Evolutionary conservation across 2,329 filamentous ascomycete species (phyloP), one percentile per base, ranked within the genome.

Genomic region (Colletotrichum musae): DNA sequence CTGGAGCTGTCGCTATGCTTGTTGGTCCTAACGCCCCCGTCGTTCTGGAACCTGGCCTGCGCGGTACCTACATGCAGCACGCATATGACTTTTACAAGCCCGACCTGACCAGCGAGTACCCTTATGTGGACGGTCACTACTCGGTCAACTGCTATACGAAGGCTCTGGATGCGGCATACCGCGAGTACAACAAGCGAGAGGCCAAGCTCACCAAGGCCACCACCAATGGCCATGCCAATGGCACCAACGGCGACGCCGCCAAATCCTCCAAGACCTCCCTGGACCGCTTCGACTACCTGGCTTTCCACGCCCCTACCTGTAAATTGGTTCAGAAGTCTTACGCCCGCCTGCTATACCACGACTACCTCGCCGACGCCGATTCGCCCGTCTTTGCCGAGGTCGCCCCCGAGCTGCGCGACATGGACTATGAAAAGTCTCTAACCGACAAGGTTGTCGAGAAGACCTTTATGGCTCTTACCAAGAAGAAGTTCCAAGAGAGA

Each of bases 31-130:
- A 95, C 78, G 93, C 93, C 60, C 93, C 93, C 64, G 84, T 95
- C 72, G 92, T 91, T 70, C 85, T 92, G 73, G 93, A 95, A 83
- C 89, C 93, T 59, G 93, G 93, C 78, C 89, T 94, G 78, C 91
- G 93, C 77, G 93, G 92, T 78, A 91, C 87, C 76, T 94, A 93
- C 86, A 92, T 95, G 90, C 87, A 91, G 81, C 93, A 95, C 83
- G 91, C 91, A 75, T 96, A 95, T 82, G 93, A 95, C 82, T 95
- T 95, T 81, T 95, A 94, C 90, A 95, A 95, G 90, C 93, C 93
- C 77, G 93, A 95, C 82, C 86, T 95, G 74, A 93, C 93, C 77
- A 94, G 91, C 88, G 93, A 95, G 84, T 95, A 95, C 84, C 93
- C 93, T 72, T 91, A 93, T 77, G 93, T 95, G 68, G 93, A 95